Conservation (phyloP, 2,329 filamentous ascomycete genomes). For the Aureobasidium pullulans region DNA sequence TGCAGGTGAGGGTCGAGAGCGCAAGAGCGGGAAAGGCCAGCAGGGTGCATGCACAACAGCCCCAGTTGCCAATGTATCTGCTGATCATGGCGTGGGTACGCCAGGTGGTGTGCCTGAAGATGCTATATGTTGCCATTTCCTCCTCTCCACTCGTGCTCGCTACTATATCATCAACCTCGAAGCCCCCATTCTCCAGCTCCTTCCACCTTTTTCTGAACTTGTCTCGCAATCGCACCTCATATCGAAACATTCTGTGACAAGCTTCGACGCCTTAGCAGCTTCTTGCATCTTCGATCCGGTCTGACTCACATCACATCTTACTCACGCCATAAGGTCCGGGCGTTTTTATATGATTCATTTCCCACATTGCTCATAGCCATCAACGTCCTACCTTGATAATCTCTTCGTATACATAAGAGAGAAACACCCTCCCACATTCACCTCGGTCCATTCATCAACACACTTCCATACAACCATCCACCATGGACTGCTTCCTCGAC, state of each 20-base stretch:
- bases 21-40: constrained; percentile 9
- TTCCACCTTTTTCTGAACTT: background rate
- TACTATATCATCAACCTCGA: background rate
- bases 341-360: constrained; percentile 15
- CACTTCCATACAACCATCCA: constrained; percentile 3
- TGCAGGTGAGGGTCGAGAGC: constrained; percentile 13
- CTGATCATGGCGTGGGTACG: constrained; percentile 13
- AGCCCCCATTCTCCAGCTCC: background rate
- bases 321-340: constrained; percentile 16
- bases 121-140: constrained; percentile 13
- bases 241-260: constrained; percentile 9
- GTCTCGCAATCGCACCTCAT: constrained; percentile 12
- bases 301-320: constrained; percentile 9
- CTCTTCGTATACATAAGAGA: constrained; percentile 4
- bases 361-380: constrained; percentile 13
- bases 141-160: background rate
- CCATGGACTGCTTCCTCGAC: constrained; percentile 70
- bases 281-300: constrained; percentile 6
- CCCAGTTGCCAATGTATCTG: constrained; percentile 13
- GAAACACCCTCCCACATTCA: background rate
- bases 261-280: constrained; percentile 1
- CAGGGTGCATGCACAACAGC: constrained; percentile 13
- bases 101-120: constrained; percentile 9
- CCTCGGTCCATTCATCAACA: background rate
- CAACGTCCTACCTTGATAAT: constrained; percentile 14